phyloP scores from a whole-genome alignment of 306 rosid species.

The Vigna hirtella region DNA sequence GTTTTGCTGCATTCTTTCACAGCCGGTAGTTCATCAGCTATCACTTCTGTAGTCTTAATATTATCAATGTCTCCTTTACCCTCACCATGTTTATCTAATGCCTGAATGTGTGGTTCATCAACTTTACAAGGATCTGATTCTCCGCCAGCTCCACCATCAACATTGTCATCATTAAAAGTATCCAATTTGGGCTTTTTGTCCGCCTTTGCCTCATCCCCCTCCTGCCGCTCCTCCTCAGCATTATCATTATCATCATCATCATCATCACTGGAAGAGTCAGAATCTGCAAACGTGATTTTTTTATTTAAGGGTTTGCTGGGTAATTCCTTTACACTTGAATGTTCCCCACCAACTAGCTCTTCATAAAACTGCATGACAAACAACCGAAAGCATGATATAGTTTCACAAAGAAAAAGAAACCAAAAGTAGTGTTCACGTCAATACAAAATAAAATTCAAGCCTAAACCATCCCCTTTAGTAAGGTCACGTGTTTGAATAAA shows the following conservation, averaged over 20 bases:
- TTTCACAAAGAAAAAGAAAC: background rate
- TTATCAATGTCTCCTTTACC: slow-evolving; percentile 36
- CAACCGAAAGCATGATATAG: background rate
- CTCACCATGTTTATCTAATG: slow-evolving; percentile 52
- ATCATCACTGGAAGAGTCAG: slow-evolving; percentile 67
- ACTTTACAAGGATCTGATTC: slow-evolving; percentile 51
- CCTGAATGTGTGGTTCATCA: slow-evolving; percentile 43
- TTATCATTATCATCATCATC: slow-evolving; percentile 47
- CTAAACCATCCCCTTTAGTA: background rate
- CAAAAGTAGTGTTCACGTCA: background rate
- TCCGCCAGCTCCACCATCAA: slow-evolving; percentile 45
- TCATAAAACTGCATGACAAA: slow-evolving; percentile 75
- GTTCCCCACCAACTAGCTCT: slow-evolving; percentile 69
- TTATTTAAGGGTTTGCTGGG: slow-evolving; percentile 66
- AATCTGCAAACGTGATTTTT: slow-evolving; percentile 78
- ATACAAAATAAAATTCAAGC: slow-evolving; percentile 1
- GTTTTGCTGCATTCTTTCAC: slow-evolving; percentile 68
- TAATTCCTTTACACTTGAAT: slow-evolving; percentile 46
- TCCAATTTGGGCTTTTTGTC: slow-evolving; percentile 55
- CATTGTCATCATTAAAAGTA: slow-evolving; percentile 41
- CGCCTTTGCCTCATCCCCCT: slow-evolving; percentile 45
- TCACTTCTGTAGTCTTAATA: slow-evolving; percentile 42
- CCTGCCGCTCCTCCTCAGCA: slow-evolving; percentile 44
- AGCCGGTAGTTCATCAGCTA: slow-evolving; percentile 60
- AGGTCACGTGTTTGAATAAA: background rate